phyloP scores from a whole-genome alignment of 306 rosid species.

The Dalbergia oliveri region DNA sequence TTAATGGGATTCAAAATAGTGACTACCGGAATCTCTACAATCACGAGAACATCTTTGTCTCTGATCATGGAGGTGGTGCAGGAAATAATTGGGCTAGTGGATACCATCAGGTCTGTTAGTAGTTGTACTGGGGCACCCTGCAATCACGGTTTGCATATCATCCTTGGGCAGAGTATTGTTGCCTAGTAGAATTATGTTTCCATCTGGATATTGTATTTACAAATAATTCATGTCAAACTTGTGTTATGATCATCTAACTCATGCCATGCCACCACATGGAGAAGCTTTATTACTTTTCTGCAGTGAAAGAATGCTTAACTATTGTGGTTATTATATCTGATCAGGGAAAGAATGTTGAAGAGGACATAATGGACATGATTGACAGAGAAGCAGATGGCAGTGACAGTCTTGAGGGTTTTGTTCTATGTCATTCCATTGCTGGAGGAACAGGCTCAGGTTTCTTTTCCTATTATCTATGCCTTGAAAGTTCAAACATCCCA shows the following conservation, averaged over 20 bases:
- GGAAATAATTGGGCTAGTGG: constrained; percentile 99
- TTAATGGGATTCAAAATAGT: constrained; percentile 93
- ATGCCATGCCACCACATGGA: neutral
- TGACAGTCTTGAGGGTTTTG: constrained; percentile 99
- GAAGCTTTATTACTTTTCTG: constrained; percentile 13
- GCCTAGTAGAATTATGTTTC: constrained; percentile 10
- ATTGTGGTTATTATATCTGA: constrained; percentile 41
- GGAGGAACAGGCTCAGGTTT: constrained; percentile 99
- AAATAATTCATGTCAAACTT: constrained; percentile 4
- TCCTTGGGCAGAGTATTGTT: constrained; percentile 2
- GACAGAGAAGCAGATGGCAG: constrained; percentile 99
- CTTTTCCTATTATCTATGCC: constrained; percentile 23
- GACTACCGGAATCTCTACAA: constrained; percentile 95
- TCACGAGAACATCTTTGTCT: constrained; percentile 89
- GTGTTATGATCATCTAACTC: constrained; percentile 18
- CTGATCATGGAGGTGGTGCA: constrained; percentile 98
- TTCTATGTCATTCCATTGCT: constrained; percentile 96
- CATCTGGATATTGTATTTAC: neutral
- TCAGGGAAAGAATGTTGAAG: constrained; percentile 98
- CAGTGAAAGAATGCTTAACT: constrained; percentile 4
- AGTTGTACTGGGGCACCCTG: neutral
- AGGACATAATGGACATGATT: constrained; percentile 99
- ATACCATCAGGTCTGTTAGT: constrained; percentile 81
- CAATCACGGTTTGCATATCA: constrained; percentile 9
- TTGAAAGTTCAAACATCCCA: neutral